phyloP scores from a whole-genome alignment of 108 stramenopile genomes.

The Cyclotella distinguenda region DNA sequence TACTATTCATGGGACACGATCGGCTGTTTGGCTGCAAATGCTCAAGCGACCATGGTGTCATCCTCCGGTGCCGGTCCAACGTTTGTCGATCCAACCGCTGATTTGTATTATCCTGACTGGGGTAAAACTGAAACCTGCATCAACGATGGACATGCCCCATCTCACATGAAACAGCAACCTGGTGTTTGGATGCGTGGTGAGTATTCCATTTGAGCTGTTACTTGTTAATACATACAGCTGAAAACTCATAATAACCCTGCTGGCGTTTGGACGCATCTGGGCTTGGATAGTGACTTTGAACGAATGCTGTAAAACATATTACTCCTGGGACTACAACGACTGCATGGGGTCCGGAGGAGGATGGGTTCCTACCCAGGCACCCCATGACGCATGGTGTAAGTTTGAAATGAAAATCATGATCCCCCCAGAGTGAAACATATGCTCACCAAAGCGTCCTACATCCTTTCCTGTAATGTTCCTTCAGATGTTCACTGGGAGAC shows the following conservation, averaged over 20 bases:
- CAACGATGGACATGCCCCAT: slow-evolving; percentile 9
- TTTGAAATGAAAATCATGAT: too few species aligned
- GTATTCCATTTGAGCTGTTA: background rate
- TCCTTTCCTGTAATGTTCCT: background rate
- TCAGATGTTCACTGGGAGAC: slow-evolving; percentile 16
- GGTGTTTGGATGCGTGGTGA: slow-evolving; percentile 12
- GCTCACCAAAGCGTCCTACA: too few species aligned
- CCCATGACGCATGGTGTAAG: slow-evolving; percentile 12
- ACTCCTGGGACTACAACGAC: background rate
- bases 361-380: background rate
- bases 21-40: background rate
- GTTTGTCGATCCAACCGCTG: slow-evolving; percentile 1
- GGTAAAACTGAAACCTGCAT: slow-evolving; percentile 1
- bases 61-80: background rate
- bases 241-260: background rate
- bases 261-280: too few species aligned
- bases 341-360: slow-evolving; percentile 4
- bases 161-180: slow-evolving; percentile 11
- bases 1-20: slow-evolving; percentile 8
- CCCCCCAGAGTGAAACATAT: too few species aligned
- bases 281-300: background rate
- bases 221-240: background rate
- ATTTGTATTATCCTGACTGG: slow-evolving; percentile 22
- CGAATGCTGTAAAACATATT: slow-evolving; percentile 15
- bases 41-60: background rate